Conservation (phyloP, 352 stramenopile species). For the Phytophthora cactorum region DNA sequence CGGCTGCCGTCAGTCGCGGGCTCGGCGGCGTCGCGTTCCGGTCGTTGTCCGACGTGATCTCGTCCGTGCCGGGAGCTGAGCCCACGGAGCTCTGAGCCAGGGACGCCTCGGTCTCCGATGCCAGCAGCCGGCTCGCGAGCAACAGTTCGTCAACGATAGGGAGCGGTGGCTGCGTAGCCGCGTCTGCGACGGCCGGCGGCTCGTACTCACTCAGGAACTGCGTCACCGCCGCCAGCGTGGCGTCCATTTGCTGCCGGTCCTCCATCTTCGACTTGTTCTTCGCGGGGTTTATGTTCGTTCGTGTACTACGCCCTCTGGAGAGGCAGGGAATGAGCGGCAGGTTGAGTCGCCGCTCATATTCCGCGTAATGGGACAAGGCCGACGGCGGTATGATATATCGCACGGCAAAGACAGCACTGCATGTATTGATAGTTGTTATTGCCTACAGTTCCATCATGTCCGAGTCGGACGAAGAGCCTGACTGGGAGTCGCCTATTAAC, state of each 20-base stretch:
- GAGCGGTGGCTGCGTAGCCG: background rate
- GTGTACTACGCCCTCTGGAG: slow-evolving; percentile 2
- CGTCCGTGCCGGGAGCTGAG: slow-evolving; percentile 1
- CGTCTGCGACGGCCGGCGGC: background rate
- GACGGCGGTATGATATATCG: slow-evolving; percentile 8
- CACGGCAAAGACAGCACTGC: background rate
- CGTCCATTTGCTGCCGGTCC: slow-evolving; percentile 31
- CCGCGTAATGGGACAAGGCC: background rate
- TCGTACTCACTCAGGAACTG: slow-evolving; percentile 35
- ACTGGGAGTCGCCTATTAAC: background rate
- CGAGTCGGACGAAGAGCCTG: background rate
- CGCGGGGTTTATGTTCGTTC: slow-evolving; percentile 21
- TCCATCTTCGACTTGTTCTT: slow-evolving; percentile 22
- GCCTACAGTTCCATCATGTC: slow-evolving; percentile 14
- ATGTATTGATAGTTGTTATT: slow-evolving; percentile 1
- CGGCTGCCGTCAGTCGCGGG: slow-evolving; percentile 5
- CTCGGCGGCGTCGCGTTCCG: background rate
- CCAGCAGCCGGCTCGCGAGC: slow-evolving; percentile 21
- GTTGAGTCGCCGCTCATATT: background rate
- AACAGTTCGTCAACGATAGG: slow-evolving; percentile 18
- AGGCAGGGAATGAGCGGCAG: slow-evolving; percentile 1
- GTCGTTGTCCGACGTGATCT: background rate
- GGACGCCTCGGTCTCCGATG: slow-evolving; percentile 27
- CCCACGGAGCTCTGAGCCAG: slow-evolving; percentile 19
- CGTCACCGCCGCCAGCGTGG: slow-evolving; percentile 20